Conservation (phyloP, 2,329 filamentous ascomycete genomes). For the Penicillium griseofulvum region DNA sequence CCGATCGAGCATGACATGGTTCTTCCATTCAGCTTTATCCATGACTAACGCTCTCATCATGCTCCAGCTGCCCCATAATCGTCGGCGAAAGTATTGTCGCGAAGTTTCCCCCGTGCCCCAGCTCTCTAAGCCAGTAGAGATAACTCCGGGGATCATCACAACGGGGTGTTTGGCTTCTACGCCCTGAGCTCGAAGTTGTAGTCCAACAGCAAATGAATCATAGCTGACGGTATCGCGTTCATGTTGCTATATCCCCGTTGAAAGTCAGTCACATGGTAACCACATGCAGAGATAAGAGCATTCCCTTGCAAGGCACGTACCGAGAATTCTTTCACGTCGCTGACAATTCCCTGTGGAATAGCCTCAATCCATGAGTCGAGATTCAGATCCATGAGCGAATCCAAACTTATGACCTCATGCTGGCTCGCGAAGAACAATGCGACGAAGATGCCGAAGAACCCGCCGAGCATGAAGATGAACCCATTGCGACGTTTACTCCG, state of each 20-base stretch:
- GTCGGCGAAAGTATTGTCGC: slow-evolving; percentile 86
- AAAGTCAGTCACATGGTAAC: slow-evolving; percentile 10
- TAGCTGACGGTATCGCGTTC: slow-evolving; percentile 87
- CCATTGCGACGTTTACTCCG: slow-evolving; percentile 70
- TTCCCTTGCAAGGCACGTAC: slow-evolving; percentile 48
- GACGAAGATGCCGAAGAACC: slow-evolving; percentile 82
- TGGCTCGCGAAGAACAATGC: slow-evolving; percentile 87
- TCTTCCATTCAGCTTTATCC: slow-evolving; percentile 93
- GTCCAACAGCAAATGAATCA: slow-evolving; percentile 88
- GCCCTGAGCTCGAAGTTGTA: slow-evolving; percentile 78
- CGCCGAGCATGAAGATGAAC: slow-evolving; percentile 82
- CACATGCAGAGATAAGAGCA: background rate
- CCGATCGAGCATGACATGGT: slow-evolving; percentile 94
- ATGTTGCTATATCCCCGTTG: slow-evolving; percentile 55
- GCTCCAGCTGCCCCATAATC: slow-evolving; percentile 96
- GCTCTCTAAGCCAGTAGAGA: slow-evolving; percentile 93
- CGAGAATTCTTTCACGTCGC: slow-evolving; percentile 80
- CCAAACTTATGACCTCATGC: slow-evolving; percentile 85
- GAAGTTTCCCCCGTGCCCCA: slow-evolving; percentile 89
- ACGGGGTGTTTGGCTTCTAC: slow-evolving; percentile 80
- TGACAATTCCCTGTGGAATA: slow-evolving; percentile 78
- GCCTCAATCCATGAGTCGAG: slow-evolving; percentile 85
- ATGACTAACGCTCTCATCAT: slow-evolving; percentile 96
- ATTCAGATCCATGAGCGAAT: slow-evolving; percentile 67
- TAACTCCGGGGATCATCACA: slow-evolving; percentile 96